Conservation (phyloP, 169 alveolate genomes). For the Eimeria acervulina region DNA sequence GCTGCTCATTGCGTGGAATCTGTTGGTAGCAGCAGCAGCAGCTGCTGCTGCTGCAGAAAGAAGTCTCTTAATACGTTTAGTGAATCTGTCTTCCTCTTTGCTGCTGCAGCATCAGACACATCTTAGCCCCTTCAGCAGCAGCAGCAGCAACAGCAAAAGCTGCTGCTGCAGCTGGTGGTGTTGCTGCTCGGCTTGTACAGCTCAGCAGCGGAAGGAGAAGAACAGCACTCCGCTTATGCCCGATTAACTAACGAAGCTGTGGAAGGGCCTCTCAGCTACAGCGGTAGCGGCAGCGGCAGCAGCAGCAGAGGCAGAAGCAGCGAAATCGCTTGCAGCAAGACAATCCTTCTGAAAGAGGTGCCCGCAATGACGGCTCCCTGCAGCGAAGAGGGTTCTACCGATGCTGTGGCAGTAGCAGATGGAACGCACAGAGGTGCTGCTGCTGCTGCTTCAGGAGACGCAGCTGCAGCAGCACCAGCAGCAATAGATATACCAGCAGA, state of each 20-base stretch:
- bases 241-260: not conserved
- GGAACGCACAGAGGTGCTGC: not conserved
- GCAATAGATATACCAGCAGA: no score
- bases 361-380: not conserved
- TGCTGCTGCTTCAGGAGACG: no score
- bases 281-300: not conserved
- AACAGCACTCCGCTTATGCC: no score
- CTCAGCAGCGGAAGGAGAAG: no score
- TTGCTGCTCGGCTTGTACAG: no score
- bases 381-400: not conserved
- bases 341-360: not conserved
- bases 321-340: not conserved
- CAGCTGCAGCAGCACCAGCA: no score
- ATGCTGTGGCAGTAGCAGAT: not conserved
- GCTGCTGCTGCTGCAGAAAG: not conserved
- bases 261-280: not conserved
- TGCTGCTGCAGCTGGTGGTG: no score
- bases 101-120: no score
- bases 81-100: no score
- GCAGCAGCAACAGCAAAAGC: no score
- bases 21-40: constrained; percentile 6
- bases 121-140: no score
- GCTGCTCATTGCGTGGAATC: not conserved
- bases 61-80: no score
- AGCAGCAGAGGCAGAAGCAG: not conserved